Evolutionary conservation across 2,329 filamentous ascomycete species (phyloP).

Genomic region (Fulvia fulva): DNA sequence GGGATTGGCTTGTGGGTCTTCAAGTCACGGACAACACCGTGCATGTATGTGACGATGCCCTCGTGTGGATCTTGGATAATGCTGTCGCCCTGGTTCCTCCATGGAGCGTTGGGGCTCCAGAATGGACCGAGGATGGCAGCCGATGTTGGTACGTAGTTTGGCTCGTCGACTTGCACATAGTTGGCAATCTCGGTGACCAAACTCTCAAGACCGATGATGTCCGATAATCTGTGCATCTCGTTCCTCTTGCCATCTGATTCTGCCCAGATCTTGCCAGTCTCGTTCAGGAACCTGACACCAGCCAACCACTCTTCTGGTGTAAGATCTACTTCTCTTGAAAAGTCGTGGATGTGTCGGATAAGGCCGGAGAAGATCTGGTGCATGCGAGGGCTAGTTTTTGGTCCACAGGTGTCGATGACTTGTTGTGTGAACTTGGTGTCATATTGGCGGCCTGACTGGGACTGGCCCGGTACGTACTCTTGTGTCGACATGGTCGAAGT

Average conservation of each 20-base stretch:
- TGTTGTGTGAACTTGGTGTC: slow-evolving; percentile 73
- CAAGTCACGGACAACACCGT: slow-evolving; percentile 63
- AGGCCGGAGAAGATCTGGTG: slow-evolving; percentile 60
- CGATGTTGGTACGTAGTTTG: slow-evolving; percentile 62
- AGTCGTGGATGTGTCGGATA: slow-evolving; percentile 72
- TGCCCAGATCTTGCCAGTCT: slow-evolving; percentile 59
- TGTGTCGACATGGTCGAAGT: slow-evolving; percentile 5
- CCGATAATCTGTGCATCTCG: slow-evolving; percentile 68
- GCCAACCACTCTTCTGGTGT: slow-evolving; percentile 73
- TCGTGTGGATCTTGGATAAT: slow-evolving; percentile 62
- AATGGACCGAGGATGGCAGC: slow-evolving; percentile 74
- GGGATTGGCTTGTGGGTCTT: slow-evolving; percentile 62
- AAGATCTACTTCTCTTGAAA: slow-evolving; percentile 71
- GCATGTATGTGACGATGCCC: slow-evolving; percentile 62
- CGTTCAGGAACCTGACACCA: slow-evolving; percentile 71
- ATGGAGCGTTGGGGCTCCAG: slow-evolving; percentile 67
- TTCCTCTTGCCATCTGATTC: slow-evolving; percentile 63
- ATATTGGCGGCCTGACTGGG: slow-evolving; percentile 44
- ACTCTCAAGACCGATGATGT: slow-evolving; percentile 70
- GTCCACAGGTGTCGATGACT: slow-evolving; percentile 69
- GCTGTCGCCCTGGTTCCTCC: slow-evolving; percentile 61
- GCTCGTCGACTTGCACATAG: slow-evolving; percentile 57
- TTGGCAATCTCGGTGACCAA: slow-evolving; percentile 65
- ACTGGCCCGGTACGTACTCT: neutral
- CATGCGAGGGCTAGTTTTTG: slow-evolving; percentile 62